Base-by-base conservation (phyloP, 2,329 filamentous ascomycete genomes). In the Xylaria sp. region DNA sequence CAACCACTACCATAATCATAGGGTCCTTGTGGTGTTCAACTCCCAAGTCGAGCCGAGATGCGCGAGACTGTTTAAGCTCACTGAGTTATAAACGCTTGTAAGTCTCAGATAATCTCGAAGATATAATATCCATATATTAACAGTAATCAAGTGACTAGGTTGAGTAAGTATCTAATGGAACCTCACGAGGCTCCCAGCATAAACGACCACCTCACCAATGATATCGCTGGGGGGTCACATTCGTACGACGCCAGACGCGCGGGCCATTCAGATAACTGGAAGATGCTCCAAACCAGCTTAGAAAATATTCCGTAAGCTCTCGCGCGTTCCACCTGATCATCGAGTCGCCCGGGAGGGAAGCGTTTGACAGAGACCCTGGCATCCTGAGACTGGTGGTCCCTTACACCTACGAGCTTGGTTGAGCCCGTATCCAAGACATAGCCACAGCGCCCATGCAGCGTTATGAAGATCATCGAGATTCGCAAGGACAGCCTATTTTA, bases 401-500 rank as follows among this genome's bases (percentile, higher is more conserved):
- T 13, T 34, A 13, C 11, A 6, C 29, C 4, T 34, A 34, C 4
- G 6, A 5, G 9, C 24, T 26, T 9, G 9, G 24, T 26, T 26
- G 24, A 34, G n/a, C 9, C 11, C 29, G 16, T 34, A 34, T 7
- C 16, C 6, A 34, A 34, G 29, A 13, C 29, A 34, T 13, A 34
- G 29, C 29, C 29, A 34, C 9, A n/a, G 44, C 39, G 6, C 29
- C 3, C 8, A 41, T n/a, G 3, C n/a, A n/a, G n/a, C n/a, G n/a
- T n/a, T n/a, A n/a, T n/a, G 9, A 9, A 26, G 9, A 6, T 9
- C 24, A 26, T 26, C 24, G 9, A 9, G 52, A 44, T 50, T 43
- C 49, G 52, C 48, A 49, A 50, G 55, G 47, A 37, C 41, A 38
- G 43, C 48, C 58, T 61, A 18, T 59, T 54, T 51, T 61, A 54